Base-by-base conservation (phyloP, 306 rosid species). In the Macrotyloma uniflorum region DNA sequence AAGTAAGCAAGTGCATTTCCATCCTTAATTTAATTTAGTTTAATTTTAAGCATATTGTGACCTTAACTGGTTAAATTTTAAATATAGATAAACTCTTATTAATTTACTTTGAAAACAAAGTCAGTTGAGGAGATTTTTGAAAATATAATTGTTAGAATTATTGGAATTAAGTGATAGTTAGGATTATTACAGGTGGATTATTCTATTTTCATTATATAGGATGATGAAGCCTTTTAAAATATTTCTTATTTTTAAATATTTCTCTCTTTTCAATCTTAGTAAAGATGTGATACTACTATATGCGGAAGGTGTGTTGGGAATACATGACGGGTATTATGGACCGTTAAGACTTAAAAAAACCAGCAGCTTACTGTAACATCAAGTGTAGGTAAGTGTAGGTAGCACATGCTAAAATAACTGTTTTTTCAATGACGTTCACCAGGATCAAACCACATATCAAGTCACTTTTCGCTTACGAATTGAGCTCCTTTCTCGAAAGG, bases 401-500 rank as follows among this genome's bases (percentile, higher is more conserved):
- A 47, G 43, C 49, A 45, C 15, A 46, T 45, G 11, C 11, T 68
- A 8, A 26, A 46, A 64, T 35, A 66, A 24, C 9, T n/a, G n/a
- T n/a, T 20, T 14, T 10, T 62, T 8, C 5, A 19, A 20, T 66
- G 74, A 20, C 67, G 8, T 33, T 75, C 53, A 61, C 46, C 72
- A 22, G 22, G 62, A 63, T 47, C 32, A 58, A 43, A 22, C 59
- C 46, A 42, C 32, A 26, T 10, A 63, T 76, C 47, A 64, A 19
- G 80, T 32, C 38, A 67, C 28, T 68, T 58, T 58, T 70, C 28
- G 47, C 50, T 22, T 70, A 35, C 30, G 35, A 47, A 58, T 58
- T 22, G 68, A 51, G 57, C 72, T 36, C 49, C 32, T 55, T 19
- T 75, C 18, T 47, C 72, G 14, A 5, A 33, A 18, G 3, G 32